Evolutionary conservation across 2,329 filamentous ascomycete species (phyloP).

Genomic region (Epichloe amarillans): DNA sequence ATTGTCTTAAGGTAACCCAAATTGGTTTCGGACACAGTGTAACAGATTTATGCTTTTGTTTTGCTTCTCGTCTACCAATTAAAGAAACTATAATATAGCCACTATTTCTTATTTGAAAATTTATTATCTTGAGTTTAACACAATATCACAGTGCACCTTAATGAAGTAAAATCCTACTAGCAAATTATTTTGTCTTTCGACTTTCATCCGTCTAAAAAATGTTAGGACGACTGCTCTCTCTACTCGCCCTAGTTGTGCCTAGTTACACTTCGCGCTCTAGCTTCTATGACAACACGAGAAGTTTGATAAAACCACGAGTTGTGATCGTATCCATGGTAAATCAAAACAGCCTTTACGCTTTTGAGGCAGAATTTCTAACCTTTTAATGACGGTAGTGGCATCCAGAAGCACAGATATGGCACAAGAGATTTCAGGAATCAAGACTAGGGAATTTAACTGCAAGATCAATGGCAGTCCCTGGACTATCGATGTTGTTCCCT

Average conservation of each 20-base stretch:
- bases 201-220: background rate
- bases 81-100: background rate
- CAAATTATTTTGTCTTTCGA: background rate
- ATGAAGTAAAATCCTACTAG: background rate
- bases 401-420: conserved; percentile 50
- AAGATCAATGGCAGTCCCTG: conserved; percentile 43
- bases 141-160: background rate
- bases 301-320: conserved; percentile 1
- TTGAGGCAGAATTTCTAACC: background rate
- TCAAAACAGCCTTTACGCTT: conserved; percentile 8
- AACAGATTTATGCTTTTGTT: background rate
- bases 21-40: background rate
- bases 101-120: background rate
- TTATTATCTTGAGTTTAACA: background rate
- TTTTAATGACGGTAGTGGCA: conserved; percentile 33
- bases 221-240: background rate
- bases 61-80: background rate
- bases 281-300: background rate
- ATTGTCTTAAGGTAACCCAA: background rate
- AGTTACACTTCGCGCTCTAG: background rate
- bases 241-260: background rate
- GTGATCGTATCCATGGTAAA: conserved; percentile 46
- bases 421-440: conserved; percentile 31
- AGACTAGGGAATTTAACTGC: conserved; percentile 41
- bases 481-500: conserved; percentile 53